phyloP scores from a whole-genome alignment of 2,329 filamentous ascomycete species.

The Chaetomiaceae sp. region DNA sequence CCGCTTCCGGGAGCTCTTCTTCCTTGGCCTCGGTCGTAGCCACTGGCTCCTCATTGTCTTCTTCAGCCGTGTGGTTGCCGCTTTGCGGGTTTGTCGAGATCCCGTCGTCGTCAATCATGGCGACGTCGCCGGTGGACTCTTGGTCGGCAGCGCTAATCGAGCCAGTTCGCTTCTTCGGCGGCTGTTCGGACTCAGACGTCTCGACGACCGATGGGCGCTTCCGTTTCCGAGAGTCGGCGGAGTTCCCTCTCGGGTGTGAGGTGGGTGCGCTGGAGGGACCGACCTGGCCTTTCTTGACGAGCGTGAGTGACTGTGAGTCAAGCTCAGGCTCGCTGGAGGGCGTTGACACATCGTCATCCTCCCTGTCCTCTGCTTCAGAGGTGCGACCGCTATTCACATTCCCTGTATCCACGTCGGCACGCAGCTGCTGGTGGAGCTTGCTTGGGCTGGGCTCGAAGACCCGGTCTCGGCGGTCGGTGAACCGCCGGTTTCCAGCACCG shows the following conservation, averaged over 20 bases:
- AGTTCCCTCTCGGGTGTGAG: conserved; percentile 26
- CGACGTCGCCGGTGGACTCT: conserved; percentile 32
- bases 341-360: conserved; percentile 37
- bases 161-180: conserved; percentile 50
- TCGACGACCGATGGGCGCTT: conserved; percentile 47
- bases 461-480: conserved; percentile 44
- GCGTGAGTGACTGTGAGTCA: conserved; percentile 19
- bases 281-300: conserved; percentile 21
- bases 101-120: conserved; percentile 36
- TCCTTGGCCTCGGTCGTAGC: conserved; percentile 39
- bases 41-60: conserved; percentile 42
- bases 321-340: conserved; percentile 36
- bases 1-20: conserved; percentile 32
- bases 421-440: conserved; percentile 60
- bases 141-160: conserved; percentile 40
- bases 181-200: conserved; percentile 43
- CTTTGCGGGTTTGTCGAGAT: conserved; percentile 36
- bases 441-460: conserved; percentile 66
- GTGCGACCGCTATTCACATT: conserved; percentile 33
- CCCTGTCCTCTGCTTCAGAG: conserved; percentile 34
- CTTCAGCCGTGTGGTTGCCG: conserved; percentile 40
- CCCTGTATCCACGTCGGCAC: conserved; percentile 33
- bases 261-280: conserved; percentile 30
- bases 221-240: conserved; percentile 44
- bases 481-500: conserved; percentile 56